These are phyloP conservation scores for Magnolia sinica DNA, from an alignment of 164 flowering plant species.

Conservation along the genomic window DNA sequence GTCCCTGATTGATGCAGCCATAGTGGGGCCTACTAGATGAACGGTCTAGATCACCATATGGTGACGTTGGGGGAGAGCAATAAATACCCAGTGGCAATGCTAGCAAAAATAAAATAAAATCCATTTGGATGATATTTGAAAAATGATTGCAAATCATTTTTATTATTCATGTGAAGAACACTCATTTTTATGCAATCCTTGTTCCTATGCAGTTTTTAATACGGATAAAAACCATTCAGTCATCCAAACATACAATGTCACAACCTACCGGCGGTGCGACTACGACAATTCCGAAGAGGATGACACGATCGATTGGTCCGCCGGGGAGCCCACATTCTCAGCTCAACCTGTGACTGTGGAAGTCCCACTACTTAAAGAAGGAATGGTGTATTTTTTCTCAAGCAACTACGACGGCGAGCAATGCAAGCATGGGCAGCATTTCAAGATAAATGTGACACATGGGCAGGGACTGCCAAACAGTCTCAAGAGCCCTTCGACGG, in stretches of 20 bases:
- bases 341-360: conserved; percentile 35
- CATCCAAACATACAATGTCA: conserved; percentile 68
- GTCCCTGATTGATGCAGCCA: no score
- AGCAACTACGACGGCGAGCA: conserved; percentile 88
- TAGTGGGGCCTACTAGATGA: no score
- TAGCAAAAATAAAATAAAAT: background rate
- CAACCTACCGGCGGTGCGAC: conserved; percentile 73
- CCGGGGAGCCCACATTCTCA: conserved; percentile 51
- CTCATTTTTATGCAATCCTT: background rate
- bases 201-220: conserved; percentile 70
- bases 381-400: conserved; percentile 74
- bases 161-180: background rate
- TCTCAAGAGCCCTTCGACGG: conserved; percentile 26
- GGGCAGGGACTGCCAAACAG: conserved; percentile 75
- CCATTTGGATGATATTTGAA: background rate
- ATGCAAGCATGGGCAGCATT: conserved; percentile 71
- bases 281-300: conserved; percentile 41
- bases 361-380: conserved; percentile 69
- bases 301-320: conserved; percentile 63
- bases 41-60: no score
- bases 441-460: conserved; percentile 66
- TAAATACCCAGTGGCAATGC: no score
- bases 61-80: background rate
- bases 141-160: background rate
- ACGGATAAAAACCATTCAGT: conserved; percentile 85